Evolutionary conservation across 306 rosid genomes (phyloP), one percentile per base, ranked within the genome.

Genomic region (Cicer judaicum): DNA sequence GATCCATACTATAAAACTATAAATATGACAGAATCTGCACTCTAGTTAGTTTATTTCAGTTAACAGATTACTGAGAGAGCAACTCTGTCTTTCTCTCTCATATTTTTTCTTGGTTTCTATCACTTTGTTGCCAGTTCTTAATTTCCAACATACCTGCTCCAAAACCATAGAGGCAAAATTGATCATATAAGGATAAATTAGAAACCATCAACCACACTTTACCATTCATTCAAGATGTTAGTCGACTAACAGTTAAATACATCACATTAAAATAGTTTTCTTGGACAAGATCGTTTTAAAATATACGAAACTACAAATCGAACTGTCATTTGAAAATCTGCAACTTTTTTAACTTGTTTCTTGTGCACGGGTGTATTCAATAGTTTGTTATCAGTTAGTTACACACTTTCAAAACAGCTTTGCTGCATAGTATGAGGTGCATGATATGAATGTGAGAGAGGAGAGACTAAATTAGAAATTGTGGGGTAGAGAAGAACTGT

Each of bases 171-270:
- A 44, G 39, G 42, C 46, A 62, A 70, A 55, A 63, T 53, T 75
- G 29, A 62, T 62, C 68, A 70, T 43, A 39, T 53, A 54, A 62
- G 44, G 15, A 44, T 69, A 48, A 69, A 64, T 49, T 74, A 61
- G 53, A 68, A 50, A 52, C 29, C 64, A 36, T 73, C 56, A 54
- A 70, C 60, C 54, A 70, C 54, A 70, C 56, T 44, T 44, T 18
- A 52, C 72, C 67, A 41, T 60, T 29, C 72, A 74, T 15, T 41
- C 72, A 79, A 79, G 67, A 67, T 68, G 54, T 68, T 80, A 59
- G 59, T 55, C 44, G 48, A 21, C 75, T 47, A 40, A 73, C 10
- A n/a, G 43, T 72, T 70, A 47, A 64, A 39, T 53, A 19, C 49
- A 75, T 76, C 64, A 57, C 38, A 24, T 38, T 65, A 14, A 64